Evolutionary conservation across 2,329 filamentous ascomycete genomes (phyloP), one percentile per base, ranked within the genome.

Genomic region (Trichoderma sp.): DNA sequence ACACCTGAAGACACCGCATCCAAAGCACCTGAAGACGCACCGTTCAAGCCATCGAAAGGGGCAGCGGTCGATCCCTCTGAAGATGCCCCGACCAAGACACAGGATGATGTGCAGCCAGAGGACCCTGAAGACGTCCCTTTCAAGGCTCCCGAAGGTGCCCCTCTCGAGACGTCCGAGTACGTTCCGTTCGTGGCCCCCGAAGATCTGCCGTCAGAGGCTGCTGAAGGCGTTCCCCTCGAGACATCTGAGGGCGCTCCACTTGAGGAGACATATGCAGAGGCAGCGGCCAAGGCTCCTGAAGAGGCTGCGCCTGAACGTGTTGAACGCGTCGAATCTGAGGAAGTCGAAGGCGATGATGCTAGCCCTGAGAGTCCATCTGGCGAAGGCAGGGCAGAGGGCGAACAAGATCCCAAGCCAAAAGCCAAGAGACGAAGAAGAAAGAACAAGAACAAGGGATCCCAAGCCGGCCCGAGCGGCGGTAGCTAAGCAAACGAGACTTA

Each of bases 371-470:
- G 56, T 14, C 59, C 68, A 1, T 12, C 56, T 38, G 33, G 63
- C 33, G n/a, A 68, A 45, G 50, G 29, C 18, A 59, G 71, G 62
- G 45, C 66, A 21, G 35, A 65, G 31, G 77, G 76, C 9, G 59
- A 27, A 31, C 41, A 76, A 62, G 24, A 29, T 38, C 69, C n/a
- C 80, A 73, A 71, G 35, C 18, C 64, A 11, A 50, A 67, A 45
- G 60, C 60, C 29, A 74, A 74, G 63, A 75, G 80, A 75, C 67
- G 62, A 38, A 69, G 65, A 65, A 76, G 73, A 35, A 76, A 71
- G 75, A 81, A 81, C 6, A 72, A 74, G 21, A 38, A 56, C 45
- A 76, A 76, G 63, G 45, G 63, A 27, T 45, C 73, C 2, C 75
- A 76, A 60, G 75, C 64, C 35, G 74, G 74, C 21, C 68, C 75